These are phyloP conservation scores for Neofusicoccum laricinum DNA, from an alignment of 2,329 filamentous ascomycete species.

Conservation along the genomic window DNA sequence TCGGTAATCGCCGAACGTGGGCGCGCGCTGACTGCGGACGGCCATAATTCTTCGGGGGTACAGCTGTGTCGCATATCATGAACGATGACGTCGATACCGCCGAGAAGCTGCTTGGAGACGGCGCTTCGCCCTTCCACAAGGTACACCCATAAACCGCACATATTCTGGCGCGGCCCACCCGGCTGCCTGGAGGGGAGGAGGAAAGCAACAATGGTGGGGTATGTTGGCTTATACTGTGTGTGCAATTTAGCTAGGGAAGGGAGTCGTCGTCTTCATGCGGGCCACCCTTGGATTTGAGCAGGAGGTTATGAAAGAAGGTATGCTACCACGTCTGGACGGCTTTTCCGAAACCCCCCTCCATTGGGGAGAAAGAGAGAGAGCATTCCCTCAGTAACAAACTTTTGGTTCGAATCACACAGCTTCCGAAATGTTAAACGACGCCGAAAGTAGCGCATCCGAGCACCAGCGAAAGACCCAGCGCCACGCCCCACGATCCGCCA, in stretches of 20 bases:
- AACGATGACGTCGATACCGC: constrained; percentile 88
- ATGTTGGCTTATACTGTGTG: neutral
- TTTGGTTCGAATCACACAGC: constrained; percentile 45
- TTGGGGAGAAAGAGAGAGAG: neutral
- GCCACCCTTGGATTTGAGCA: constrained; percentile 90
- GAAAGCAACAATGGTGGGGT: neutral
- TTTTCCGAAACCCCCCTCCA: too few species aligned
- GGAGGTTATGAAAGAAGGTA: constrained; percentile 76
- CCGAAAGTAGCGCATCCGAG: constrained; percentile 72
- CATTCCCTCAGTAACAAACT: neutral
- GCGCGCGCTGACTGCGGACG: neutral
- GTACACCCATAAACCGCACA: constrained; percentile 34
- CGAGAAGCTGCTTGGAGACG: constrained; percentile 67
- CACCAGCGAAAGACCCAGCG: constrained; percentile 71
- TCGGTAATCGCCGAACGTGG: too few species aligned
- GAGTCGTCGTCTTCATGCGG: constrained; percentile 79
- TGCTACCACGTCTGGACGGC: neutral
- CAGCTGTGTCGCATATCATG: constrained; percentile 71
- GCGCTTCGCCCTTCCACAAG: constrained; percentile 82
- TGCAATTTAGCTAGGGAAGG: constrained; percentile 63
- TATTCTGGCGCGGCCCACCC: neutral
- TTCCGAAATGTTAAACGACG: constrained; percentile 65
- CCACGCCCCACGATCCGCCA: constrained; percentile 42
- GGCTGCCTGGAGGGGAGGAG: neutral
- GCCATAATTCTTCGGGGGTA: constrained; percentile 16